Evolutionary conservation across 371 early-diverging fungal genomes (phyloP).

Genomic region (Zopfochytrium polystomum): DNA sequence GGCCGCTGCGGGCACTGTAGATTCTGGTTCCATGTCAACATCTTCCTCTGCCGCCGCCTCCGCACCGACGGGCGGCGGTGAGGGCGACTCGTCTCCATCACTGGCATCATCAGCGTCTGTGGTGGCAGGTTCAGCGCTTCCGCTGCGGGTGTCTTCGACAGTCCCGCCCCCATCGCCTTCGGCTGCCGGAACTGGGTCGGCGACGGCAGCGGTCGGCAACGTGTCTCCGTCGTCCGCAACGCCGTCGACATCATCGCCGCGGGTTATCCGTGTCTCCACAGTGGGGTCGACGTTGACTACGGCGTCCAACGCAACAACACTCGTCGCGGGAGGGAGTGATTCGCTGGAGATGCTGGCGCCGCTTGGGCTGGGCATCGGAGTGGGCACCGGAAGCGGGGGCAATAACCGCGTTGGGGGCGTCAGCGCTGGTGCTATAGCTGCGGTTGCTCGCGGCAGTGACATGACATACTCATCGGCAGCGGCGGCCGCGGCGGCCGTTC

Average conservation of each 20-base stretch:
- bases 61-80: too few species aligned
- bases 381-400: too few species aligned
- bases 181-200: too few species aligned
- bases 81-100: too few species aligned
- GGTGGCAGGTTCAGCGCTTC: not conserved
- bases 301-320: not conserved
- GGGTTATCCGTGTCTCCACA: not conserved
- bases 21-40: not conserved
- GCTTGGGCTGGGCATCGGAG: too few species aligned
- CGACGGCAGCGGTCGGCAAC: not conserved
- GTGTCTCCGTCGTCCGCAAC: not conserved
- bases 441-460: not conserved
- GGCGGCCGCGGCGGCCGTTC: not conserved
- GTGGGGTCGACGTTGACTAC: not conserved
- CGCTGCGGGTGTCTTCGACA: too few species aligned
- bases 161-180: too few species aligned
- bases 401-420: not conserved
- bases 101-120: not conserved
- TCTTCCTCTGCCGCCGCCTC: not conserved
- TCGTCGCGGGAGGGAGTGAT: not conserved
- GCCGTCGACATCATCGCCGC: not conserved
- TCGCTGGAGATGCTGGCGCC: too few species aligned
- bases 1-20: not conserved
- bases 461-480: not conserved
- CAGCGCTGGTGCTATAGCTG: not conserved